Conservation (phyloP, 805 yeast genomes). For the Hanseniaspora singularis region DNA sequence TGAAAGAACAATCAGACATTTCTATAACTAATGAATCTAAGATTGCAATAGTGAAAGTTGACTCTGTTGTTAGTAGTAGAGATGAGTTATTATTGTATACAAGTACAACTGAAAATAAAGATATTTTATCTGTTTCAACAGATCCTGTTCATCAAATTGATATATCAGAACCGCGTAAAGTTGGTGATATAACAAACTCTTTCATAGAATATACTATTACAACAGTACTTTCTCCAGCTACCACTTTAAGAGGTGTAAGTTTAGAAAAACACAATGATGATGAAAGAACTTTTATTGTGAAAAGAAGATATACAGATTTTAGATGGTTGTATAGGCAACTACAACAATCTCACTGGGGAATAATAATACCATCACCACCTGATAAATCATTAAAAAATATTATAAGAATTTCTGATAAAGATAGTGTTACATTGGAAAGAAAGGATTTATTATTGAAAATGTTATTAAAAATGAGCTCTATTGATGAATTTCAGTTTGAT, state of each 20-base stretch:
- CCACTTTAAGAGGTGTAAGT: constrained; percentile 25
- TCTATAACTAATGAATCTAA: too few relatives aligned
- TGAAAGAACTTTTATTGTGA: constrained; percentile 34
- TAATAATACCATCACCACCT: constrained; percentile 88
- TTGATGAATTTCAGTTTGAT: constrained; percentile 50
- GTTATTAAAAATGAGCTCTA: constrained; percentile 59
- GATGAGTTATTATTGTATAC: too few relatives aligned
- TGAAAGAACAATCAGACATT: too few relatives aligned
- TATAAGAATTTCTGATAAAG: constrained; percentile 73
- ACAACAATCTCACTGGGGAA: constrained; percentile 77
- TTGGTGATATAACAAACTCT: constrained; percentile 79
- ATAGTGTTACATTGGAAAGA: constrained; percentile 24
- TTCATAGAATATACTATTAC: constrained; percentile 78
- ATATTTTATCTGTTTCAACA: background rate
- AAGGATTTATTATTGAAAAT: constrained; percentile 34
- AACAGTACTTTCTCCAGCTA: constrained; percentile 38
- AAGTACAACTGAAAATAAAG: too few relatives aligned
- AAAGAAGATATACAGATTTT: constrained; percentile 82
- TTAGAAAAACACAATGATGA: constrained; percentile 5
- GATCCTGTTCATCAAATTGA: constrained; percentile 39
- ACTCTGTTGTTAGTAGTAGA: too few relatives aligned
- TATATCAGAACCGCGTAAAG: constrained; percentile 83
- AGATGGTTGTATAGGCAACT: constrained; percentile 88
- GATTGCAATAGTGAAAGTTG: too few relatives aligned
- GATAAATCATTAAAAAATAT: constrained; percentile 89